phyloP scores from a whole-genome alignment of 208 protist species.

The Leishmania arabica region DNA sequence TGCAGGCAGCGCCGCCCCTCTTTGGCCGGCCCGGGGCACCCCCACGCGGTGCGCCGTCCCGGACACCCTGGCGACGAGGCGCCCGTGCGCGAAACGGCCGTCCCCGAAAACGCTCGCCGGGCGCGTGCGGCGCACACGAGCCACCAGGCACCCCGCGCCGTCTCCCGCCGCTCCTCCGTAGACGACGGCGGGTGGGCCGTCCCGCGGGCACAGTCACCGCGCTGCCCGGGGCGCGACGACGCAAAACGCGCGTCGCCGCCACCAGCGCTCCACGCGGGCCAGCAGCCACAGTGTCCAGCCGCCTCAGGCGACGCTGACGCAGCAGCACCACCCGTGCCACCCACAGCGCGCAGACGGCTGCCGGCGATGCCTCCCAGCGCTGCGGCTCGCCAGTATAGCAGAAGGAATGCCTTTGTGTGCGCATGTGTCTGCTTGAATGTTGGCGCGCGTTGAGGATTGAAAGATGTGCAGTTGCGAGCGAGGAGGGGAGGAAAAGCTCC shows the following conservation, averaged over 20 bases:
- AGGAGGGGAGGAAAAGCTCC: background rate
- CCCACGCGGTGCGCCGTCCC: slow-evolving; percentile 18
- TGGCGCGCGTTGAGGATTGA: background rate
- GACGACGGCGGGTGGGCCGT: slow-evolving; percentile 15
- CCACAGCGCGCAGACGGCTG: too few relatives aligned
- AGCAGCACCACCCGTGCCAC: too few relatives aligned
- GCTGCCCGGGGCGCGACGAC: background rate
- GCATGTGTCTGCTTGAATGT: background rate
- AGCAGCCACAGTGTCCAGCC: background rate
- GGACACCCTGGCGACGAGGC: slow-evolving; percentile 11
- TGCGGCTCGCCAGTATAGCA: background rate
- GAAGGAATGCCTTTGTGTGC: too few relatives aligned
- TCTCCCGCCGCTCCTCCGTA: slow-evolving; percentile 37
- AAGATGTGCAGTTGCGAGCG: too few relatives aligned
- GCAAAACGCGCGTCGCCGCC: background rate
- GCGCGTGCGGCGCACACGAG: slow-evolving; percentile 4
- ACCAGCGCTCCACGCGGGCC: background rate
- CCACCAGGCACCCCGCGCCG: slow-evolving; percentile 50
- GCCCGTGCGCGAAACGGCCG: too few relatives aligned
- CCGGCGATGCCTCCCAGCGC: too few relatives aligned
- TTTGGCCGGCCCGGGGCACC: too few relatives aligned
- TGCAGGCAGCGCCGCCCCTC: too few relatives aligned
- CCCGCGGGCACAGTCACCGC: slow-evolving; percentile 13
- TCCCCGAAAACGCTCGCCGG: too few relatives aligned
- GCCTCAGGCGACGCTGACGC: background rate